A percentile compares a stretch with the other conserved stretches of the same genome.
phyloP scores from a whole-genome alignment of 306 rosid genomes.

The Cyamopsis tetragonoloba region DNA sequence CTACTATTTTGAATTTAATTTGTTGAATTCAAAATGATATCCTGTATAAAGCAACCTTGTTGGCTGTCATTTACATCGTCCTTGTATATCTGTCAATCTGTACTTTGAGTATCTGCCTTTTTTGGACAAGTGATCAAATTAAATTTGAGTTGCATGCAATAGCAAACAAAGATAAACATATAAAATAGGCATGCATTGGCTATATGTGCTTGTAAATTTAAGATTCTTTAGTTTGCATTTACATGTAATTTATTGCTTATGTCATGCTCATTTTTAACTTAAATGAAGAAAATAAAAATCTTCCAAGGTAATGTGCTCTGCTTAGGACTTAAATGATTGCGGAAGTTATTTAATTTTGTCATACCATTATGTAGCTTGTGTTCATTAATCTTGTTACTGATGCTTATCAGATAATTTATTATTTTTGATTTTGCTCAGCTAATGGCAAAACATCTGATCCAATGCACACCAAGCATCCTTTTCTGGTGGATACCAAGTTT shows the following conservation, averaged over 20 bases:
- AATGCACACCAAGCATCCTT: constrained; percentile 56
- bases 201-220: constrained; percentile 12
- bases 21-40: neutral
- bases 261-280: neutral
- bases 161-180: neutral
- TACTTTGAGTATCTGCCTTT: neutral
- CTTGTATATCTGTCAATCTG: neutral
- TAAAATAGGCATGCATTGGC: constrained; percentile 16
- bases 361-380: constrained; percentile 10
- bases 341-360: constrained; percentile 1
- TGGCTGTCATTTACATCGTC: neutral
- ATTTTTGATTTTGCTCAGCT: constrained; percentile 41
- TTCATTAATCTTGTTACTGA: neutral
- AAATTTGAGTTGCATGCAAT: neutral
- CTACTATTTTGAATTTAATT: neutral
- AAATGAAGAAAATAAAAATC: constrained; percentile 12
- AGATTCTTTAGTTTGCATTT: constrained; percentile 6
- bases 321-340: constrained; percentile 1
- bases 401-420: constrained; percentile 23
- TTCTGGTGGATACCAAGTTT: constrained; percentile 54
- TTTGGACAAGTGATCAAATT: neutral
- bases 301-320: neutral
- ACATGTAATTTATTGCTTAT: neutral
- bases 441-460: constrained; percentile 36
- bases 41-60: neutral